phyloP scores from a whole-genome alignment of 2,329 filamentous ascomycete species.

The Magnaporthiopsis incrustans region DNA sequence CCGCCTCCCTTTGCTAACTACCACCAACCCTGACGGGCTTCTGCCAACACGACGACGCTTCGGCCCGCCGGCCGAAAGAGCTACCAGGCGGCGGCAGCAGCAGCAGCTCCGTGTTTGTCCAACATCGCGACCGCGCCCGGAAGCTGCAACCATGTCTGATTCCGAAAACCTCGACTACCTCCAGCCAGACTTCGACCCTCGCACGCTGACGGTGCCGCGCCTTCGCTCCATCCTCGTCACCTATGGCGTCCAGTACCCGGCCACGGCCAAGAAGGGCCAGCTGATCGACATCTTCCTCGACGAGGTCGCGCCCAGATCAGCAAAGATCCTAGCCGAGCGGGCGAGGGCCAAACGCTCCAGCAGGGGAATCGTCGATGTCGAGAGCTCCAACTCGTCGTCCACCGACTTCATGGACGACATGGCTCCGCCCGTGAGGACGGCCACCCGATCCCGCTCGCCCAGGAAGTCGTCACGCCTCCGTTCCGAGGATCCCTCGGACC shows the following conservation, averaged over 20 bases:
- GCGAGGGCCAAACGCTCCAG: constrained; percentile 79
- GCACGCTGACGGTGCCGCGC: constrained; percentile 74
- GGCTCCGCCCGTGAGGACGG: constrained; percentile 38
- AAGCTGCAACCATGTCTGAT: constrained; percentile 45
- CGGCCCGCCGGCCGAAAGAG: too few species aligned
- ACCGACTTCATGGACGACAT: constrained; percentile 36
- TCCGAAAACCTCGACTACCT: constrained; percentile 71
- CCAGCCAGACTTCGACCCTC: constrained; percentile 76
- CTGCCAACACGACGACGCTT: too few species aligned
- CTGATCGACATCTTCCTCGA: constrained; percentile 78
- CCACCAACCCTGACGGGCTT: too few species aligned
- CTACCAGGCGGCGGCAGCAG: too few species aligned
- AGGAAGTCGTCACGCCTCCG: constrained; percentile 46
- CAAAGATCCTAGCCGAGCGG: constrained; percentile 65
- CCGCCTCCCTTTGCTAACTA: too few species aligned
- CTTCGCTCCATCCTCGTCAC: constrained; percentile 86
- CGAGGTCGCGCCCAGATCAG: constrained; percentile 69
- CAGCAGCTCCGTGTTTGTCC: background rate
- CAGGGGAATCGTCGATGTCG: constrained; percentile 68
- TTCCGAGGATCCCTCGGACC: constrained; percentile 40
- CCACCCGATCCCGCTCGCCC: constrained; percentile 44
- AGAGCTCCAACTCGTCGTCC: constrained; percentile 52
- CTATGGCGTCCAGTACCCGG: constrained; percentile 78
- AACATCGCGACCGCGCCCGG: background rate
- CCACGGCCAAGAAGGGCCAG: constrained; percentile 84